Evolutionary conservation across 202 grass and related monocot species (phyloP).

Genomic region (Dendrocalamus latiflorus): DNA sequence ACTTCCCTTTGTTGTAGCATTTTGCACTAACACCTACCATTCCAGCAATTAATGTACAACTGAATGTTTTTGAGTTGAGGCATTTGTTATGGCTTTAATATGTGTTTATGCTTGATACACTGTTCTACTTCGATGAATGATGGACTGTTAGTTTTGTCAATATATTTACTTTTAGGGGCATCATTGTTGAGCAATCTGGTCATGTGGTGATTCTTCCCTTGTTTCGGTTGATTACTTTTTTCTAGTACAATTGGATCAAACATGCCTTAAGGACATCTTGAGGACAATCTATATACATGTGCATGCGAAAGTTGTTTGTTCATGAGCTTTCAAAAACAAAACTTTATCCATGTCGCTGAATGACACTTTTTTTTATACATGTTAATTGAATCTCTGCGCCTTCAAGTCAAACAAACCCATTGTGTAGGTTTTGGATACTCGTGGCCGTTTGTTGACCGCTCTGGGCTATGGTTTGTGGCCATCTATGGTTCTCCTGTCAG

Average conservation of each 20-base stretch:
- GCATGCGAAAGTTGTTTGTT: not conserved
- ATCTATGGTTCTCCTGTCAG: slow-evolving; percentile 85
- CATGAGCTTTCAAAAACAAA: not conserved
- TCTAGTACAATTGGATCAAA: not conserved
- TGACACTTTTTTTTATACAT: not conserved
- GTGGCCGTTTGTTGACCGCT: slow-evolving; percentile 75
- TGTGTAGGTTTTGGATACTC: slow-evolving; percentile 83
- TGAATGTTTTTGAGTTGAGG: not conserved
- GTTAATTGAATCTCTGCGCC: not conserved
- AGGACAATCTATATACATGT: not conserved
- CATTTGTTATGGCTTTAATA: not conserved
- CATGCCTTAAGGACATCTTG: not conserved
- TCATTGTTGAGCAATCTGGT: not conserved
- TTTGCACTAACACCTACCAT: not conserved
- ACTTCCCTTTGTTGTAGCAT: not conserved
- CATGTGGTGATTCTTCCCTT: not conserved
- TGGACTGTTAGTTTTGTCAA: not conserved
- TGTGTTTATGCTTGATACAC: not conserved
- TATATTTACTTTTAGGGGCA: not conserved
- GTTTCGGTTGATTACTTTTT: not conserved
- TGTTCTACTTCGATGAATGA: not conserved
- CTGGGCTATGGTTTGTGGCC: slow-evolving; percentile 94
- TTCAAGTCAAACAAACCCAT: not conserved
- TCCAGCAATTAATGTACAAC: not conserved
- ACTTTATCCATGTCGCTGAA: not conserved